Percentiles rank a stretch among this genome's conserved stretches.
Conservation (phyloP, 192 early-diverging fungal species). For the Coemansia sp. region DNA sequence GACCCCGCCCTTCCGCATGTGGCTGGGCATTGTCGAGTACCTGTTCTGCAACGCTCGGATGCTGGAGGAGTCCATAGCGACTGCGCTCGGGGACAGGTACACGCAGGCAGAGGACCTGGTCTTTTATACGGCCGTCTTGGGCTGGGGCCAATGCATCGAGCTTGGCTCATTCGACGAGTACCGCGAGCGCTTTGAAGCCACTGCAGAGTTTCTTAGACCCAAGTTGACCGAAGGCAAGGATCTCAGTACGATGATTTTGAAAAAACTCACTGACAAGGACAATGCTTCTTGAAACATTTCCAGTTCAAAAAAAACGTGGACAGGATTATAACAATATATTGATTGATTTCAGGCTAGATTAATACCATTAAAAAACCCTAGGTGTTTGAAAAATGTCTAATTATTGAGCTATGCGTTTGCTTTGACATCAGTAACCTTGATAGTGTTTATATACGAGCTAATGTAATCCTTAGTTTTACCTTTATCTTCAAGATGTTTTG, state of each 20-base stretch:
- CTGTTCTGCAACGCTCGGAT: conserved; percentile 78
- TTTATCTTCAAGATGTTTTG: too few species aligned
- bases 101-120: conserved; percentile 78
- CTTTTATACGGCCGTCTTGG: conserved; percentile 86
- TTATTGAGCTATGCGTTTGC: too few species aligned
- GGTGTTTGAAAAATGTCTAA: too few species aligned
- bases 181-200: conserved; percentile 75
- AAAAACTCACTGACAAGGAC: conserved; percentile 41
- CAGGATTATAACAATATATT: too few species aligned
- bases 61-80: conserved; percentile 83
- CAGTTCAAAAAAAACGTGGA: not conserved
- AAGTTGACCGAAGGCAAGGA: conserved; percentile 60
- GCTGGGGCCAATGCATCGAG: conserved; percentile 92
- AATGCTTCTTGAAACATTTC: not conserved
- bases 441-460: too few species aligned
- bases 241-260: conserved; percentile 57
- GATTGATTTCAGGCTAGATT: too few species aligned
- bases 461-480: too few species aligned
- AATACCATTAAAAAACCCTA: not conserved
- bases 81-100: conserved; percentile 73
- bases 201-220: conserved; percentile 78
- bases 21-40: conserved; percentile 94
- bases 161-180: conserved; percentile 82
- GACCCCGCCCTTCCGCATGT: conserved; percentile 91
- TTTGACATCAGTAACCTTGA: too few species aligned